Evolutionary conservation across 805 yeast genomes (phyloP), one percentile per base, ranked within the genome.

Genomic region (Yamadazyma philogaea): DNA sequence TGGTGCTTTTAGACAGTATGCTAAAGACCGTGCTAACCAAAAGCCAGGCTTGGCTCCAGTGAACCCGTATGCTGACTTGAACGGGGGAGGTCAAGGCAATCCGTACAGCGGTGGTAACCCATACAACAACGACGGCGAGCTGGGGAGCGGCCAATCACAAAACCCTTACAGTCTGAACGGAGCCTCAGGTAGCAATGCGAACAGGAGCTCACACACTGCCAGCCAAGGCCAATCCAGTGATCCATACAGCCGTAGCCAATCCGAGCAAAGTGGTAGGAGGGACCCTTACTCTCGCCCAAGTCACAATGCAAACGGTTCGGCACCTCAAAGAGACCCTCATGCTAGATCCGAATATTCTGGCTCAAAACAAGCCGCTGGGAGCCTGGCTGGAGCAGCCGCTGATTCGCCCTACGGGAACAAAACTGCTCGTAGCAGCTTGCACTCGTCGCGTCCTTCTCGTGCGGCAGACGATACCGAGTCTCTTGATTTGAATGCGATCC

Each of bases 1-100:
- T 50, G 72, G 75, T 12, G 79, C 78, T 16, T 77, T 73, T 57
- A 62, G 61, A 40, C 63, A 62, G 38, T 70, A 75, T 52, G 82
- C 82, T 24, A 70, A 67, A 44, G 72, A 73, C 43, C 54, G 72
- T 24, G 64, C 56, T 34, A 44, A 39, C 22, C 55, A 50, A 32
- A 62, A 59, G 34, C 67, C 70, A 15, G 72, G 68, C 8, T 51
- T 67, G 14, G 63, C 65, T 2, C 75, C 74, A 1, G 68, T 56
- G 7, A 70, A 70, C 43, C 73, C 77, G 0, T 68, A 69, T 47
- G 68, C 70, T 30, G 64, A 62, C 39, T 52, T 67, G 30, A 44
- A 50, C 40, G 33, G 31, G 6, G 42, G 43, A 6, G 49, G 41
- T 42, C 10, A 7, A 11, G 27, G 27, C 10, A 22, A 22, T 12